These are phyloP conservation scores for Tylopilus vinaceipallidus DNA, from an alignment of 768 basidiomycete species.

Conservation along the genomic window DNA sequence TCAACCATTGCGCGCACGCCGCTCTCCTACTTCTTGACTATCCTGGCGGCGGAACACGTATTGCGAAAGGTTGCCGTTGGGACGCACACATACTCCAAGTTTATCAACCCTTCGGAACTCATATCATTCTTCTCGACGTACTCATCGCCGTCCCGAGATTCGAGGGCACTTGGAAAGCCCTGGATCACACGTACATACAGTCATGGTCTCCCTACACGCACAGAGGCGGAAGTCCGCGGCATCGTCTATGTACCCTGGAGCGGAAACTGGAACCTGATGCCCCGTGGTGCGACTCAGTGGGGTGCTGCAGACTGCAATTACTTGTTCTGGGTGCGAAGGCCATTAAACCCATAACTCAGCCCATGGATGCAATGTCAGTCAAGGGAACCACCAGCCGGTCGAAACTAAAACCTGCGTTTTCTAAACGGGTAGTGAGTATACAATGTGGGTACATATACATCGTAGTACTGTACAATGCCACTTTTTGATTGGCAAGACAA, in stretches of 20 bases:
- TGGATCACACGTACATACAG: conserved; percentile 61
- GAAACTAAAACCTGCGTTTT: too few species aligned
- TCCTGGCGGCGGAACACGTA: conserved; percentile 78
- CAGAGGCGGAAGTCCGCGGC: conserved; percentile 78
- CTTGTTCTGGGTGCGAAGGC: conserved; percentile 84
- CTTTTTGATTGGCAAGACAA: background rate
- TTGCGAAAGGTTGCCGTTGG: conserved; percentile 78
- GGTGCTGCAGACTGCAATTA: conserved; percentile 68
- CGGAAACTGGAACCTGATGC: conserved; percentile 67
- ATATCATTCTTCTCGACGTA: conserved; percentile 75
- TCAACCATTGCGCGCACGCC: conserved; percentile 92
- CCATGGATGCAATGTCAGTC: too few species aligned
- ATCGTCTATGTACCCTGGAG: conserved; percentile 72
- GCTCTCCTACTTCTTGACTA: conserved; percentile 66
- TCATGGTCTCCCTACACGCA: conserved; percentile 51
- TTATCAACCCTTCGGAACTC: conserved; percentile 82
- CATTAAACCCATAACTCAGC: conserved; percentile 27
- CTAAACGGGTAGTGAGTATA: too few species aligned
- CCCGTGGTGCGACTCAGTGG: conserved; percentile 47
- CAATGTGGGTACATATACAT: conserved; percentile 16
- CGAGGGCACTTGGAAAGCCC: conserved; percentile 28
- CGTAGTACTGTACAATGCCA: background rate
- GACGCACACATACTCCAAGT: conserved; percentile 93
- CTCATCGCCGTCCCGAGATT: conserved; percentile 24
- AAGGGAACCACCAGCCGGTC: too few species aligned